Evolutionary conservation across 192 early-diverging fungal species (phyloP), one percentile per base, ranked within the genome.

Genomic region (Borealophlyctis nickersoniae): DNA sequence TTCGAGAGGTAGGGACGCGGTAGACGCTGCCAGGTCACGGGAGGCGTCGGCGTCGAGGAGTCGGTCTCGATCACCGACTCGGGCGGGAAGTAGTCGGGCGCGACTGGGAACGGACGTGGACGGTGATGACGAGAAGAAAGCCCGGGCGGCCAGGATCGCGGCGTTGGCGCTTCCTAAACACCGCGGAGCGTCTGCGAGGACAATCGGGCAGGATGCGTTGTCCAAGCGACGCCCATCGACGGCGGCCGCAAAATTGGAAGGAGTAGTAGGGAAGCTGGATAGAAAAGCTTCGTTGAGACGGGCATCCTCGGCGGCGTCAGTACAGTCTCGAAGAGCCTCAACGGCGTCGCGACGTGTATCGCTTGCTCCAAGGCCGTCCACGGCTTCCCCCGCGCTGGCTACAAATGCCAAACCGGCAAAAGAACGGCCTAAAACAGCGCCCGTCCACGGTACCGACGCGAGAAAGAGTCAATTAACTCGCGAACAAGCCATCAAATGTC

Each of bases 151-250:
- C 0, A 26, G 57, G 13, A 24, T 58, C 14, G 27, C 57, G 28
- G 24, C 9, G 9, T 34, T 58, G 32, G 57, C 57, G 14, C 9
- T 19, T 19, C 57, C 57, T 0, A 58, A 58, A 34, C 39, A 45
- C 19, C 39, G 39, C 35, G 24, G 1, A 14, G 53, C 16, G 14
- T 26, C 30, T 23, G 53, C 53, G 30, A 19, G 1, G 24, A 48
- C 45, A n/a, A 48, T 14, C 45, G 45, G 45, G 13, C 45, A 14
- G 53, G 53, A 29, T 14, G 24, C 0, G 16, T 23, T 55, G 24
- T 27, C 1, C 1, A 14, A 2, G n/a, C n/a, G n/a, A n/a, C n/a
- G n/a, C n/a, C n/a, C n/a, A n/a, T n/a, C n/a, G n/a, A n/a, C n/a
- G n/a, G n/a, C n/a, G n/a, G n/a, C n/a, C n/a, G n/a, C n/a, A n/a